Evolutionary conservation across 2,329 filamentous ascomycete genomes (phyloP).

Genomic region (Penicillium brevicompactum): DNA sequence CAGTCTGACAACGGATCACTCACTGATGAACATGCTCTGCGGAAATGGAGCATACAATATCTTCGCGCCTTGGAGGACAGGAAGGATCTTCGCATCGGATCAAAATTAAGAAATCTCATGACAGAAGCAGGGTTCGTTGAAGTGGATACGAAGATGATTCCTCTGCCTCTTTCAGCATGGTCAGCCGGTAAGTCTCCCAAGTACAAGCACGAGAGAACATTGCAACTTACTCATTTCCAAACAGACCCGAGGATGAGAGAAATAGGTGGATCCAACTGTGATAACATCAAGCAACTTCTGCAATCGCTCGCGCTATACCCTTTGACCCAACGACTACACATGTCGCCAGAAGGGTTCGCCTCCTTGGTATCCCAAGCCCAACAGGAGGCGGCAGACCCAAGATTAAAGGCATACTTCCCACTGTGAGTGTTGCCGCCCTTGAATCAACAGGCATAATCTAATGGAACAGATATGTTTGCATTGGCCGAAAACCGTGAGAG

Average conservation of each 20-base stretch:
- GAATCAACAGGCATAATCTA: slow-evolving; percentile 8
- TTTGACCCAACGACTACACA: slow-evolving; percentile 45
- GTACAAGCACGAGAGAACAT: neutral
- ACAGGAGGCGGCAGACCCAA: slow-evolving; percentile 39
- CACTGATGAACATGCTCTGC: slow-evolving; percentile 65
- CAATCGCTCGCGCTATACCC: slow-evolving; percentile 47
- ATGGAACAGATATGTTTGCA: slow-evolving; percentile 44
- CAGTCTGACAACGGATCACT: slow-evolving; percentile 85
- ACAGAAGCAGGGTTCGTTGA: slow-evolving; percentile 66
- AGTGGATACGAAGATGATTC: slow-evolving; percentile 66
- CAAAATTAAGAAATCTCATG: slow-evolving; percentile 63
- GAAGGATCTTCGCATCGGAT: slow-evolving; percentile 68
- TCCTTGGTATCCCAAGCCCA: slow-evolving; percentile 40
- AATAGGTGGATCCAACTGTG: slow-evolving; percentile 45
- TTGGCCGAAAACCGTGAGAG: slow-evolving; percentile 40
- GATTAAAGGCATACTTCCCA: slow-evolving; percentile 49
- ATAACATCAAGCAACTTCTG: slow-evolving; percentile 42
- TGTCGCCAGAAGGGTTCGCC: slow-evolving; percentile 43
- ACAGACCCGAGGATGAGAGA: slow-evolving; percentile 46
- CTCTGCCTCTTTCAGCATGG: slow-evolving; percentile 71
- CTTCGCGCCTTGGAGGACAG: slow-evolving; percentile 61
- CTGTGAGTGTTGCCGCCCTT: slow-evolving; percentile 35
- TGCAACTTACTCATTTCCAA: slow-evolving; percentile 28
- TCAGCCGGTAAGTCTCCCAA: slow-evolving; percentile 56
- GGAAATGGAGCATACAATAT: slow-evolving; percentile 68